Conservation (phyloP, 129 eudicot genomes). For the Heracleum sosnowskyi region DNA sequence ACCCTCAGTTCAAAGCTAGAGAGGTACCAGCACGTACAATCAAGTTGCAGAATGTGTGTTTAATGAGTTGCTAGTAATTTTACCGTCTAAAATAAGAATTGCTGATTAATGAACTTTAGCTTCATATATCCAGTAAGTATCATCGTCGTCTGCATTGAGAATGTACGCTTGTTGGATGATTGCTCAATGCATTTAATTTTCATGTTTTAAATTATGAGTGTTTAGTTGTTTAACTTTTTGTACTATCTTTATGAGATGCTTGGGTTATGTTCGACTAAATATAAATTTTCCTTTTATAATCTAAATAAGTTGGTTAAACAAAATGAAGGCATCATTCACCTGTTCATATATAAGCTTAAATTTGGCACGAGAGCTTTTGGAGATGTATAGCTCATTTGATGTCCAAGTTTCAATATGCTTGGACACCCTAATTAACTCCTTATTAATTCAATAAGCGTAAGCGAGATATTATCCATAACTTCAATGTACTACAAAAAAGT, state of each 20-base stretch:
- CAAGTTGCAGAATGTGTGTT: neutral
- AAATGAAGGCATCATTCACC: too few species aligned
- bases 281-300: neutral
- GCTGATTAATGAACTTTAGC: conserved; percentile 2
- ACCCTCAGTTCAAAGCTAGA: neutral
- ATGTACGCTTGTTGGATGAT: neutral
- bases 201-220: neutral
- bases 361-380: too few species aligned
- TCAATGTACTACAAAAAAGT: too few species aligned
- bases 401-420: too few species aligned
- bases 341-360: too few species aligned
- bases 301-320: too few species aligned
- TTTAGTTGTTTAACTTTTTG: neutral
- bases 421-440: too few species aligned
- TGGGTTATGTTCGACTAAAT: neutral
- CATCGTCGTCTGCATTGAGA: neutral
- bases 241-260: neutral
- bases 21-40: neutral
- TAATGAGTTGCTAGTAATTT: neutral
- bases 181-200: neutral
- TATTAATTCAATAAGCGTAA: too few species aligned
- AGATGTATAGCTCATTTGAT: too few species aligned
- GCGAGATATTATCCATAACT: too few species aligned
- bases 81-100: neutral
- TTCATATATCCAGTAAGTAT: neutral